Conservation (phyloP, 129 eudicot species). For the Pulicaria dysenterica region DNA sequence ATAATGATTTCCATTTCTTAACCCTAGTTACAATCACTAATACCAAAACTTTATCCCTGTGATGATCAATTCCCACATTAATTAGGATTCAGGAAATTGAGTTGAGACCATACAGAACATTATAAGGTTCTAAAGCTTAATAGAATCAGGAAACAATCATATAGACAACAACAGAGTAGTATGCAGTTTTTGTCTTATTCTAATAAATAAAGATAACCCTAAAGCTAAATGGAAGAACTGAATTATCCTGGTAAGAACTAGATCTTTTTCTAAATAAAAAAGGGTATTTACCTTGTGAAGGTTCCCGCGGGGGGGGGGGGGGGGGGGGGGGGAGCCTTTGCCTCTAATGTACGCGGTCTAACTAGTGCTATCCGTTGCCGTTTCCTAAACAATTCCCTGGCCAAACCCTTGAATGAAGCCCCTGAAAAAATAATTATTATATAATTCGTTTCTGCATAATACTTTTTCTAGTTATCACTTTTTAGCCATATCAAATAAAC, state of each 20-base stretch:
- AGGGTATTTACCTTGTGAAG: no score
- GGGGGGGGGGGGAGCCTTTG: no score
- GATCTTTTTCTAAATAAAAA: no score
- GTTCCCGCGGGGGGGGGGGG: no score
- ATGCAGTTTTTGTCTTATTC: not conserved
- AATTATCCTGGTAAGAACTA: not conserved
- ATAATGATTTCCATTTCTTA: not conserved
- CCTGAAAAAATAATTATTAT: not conserved
- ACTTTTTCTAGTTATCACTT: not conserved
- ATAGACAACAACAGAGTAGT: not conserved
- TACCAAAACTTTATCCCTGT: not conserved
- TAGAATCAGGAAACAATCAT: not conserved
- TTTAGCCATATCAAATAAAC: not conserved
- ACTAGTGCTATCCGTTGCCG: no score
- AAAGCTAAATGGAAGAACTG: not conserved
- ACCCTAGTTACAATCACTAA: not conserved
- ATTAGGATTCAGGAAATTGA: no score
- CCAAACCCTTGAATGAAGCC: no score
- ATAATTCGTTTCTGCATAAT: not conserved
- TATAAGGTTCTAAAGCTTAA: not conserved
- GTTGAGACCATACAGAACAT: not conserved
- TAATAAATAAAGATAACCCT: not conserved
- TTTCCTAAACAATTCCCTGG: no score
- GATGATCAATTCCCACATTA: no score
- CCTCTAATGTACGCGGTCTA: no score